Evolutionary conservation across 345 rosid species (phyloP).

Genomic region (Aethionema arabicum): DNA sequence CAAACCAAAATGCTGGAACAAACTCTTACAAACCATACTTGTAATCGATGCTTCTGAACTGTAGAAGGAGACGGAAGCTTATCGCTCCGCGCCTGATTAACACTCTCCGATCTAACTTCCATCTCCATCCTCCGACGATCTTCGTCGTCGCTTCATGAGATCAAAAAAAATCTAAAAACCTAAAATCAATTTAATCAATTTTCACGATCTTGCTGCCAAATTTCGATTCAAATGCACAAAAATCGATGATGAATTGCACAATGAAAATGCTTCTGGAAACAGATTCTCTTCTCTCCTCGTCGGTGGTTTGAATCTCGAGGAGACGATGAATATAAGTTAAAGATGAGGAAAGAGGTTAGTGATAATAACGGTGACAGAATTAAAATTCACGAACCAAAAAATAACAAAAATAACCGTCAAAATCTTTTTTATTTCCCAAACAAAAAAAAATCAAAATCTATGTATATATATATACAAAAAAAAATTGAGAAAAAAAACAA

Average conservation of each 20-base stretch:
- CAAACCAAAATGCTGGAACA: constrained; percentile 91
- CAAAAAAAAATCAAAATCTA: too few relatives aligned
- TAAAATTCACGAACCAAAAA: constrained; percentile 2
- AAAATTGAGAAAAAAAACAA: too few relatives aligned
- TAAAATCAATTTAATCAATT: constrained; percentile 5
- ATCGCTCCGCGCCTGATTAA: constrained; percentile 54
- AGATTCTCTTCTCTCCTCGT: constrained; percentile 26
- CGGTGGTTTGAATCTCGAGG: constrained; percentile 29
- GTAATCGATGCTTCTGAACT: constrained; percentile 63
- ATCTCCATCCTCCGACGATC: constrained; percentile 54
- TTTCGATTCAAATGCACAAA: not conserved
- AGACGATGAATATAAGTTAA: not conserved
- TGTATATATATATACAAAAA: too few relatives aligned
- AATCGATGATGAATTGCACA: constrained; percentile 27
- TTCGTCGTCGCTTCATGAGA: constrained; percentile 73
- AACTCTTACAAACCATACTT: constrained; percentile 82
- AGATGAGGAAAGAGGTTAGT: not conserved
- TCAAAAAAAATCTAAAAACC: not conserved
- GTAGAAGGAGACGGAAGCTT: constrained; percentile 52
- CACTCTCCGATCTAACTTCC: constrained; percentile 81
- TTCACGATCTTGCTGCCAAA: constrained; percentile 13
- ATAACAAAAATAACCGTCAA: constrained; percentile 24
- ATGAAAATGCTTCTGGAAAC: constrained; percentile 9
- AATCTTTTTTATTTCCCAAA: constrained; percentile 21
- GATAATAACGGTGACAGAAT: constrained; percentile 21